These are phyloP conservation scores for Pythium scleroteichum DNA, from an alignment of 352 stramenopile genomes.

Conservation along the genomic window DNA sequence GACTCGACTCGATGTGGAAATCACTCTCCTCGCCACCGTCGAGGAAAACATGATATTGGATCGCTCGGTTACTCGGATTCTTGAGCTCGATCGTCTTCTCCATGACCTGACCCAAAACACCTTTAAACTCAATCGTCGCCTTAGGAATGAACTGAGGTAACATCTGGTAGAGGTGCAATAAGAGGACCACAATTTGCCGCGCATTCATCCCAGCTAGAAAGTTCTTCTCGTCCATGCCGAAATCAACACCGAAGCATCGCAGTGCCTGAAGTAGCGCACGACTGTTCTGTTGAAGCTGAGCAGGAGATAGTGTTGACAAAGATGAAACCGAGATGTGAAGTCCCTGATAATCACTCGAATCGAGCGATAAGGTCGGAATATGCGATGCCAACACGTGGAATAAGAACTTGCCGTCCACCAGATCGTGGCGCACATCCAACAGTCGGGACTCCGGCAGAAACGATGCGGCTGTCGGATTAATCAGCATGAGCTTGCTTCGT, in stretches of 20 bases:
- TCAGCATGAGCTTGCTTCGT: conserved; percentile 25
- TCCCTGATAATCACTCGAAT: conserved; percentile 68
- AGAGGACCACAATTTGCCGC: conserved; percentile 79
- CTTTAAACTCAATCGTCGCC: conserved; percentile 92
- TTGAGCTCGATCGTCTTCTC: conserved; percentile 94
- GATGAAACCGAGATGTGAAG: conserved; percentile 38
- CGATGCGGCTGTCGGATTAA: not conserved
- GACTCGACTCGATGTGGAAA: conserved; percentile 73
- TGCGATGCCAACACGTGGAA: conserved; percentile 88
- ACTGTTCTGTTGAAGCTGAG: conserved; percentile 63
- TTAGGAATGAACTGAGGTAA: conserved; percentile 93
- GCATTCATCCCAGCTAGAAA: conserved; percentile 62
- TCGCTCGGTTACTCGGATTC: conserved; percentile 81
- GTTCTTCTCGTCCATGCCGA: conserved; percentile 56
- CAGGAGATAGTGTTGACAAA: not conserved
- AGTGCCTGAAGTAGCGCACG: conserved; percentile 62
- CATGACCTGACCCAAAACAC: conserved; percentile 80
- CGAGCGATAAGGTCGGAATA: conserved; percentile 74
- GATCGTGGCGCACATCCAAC: conserved; percentile 59
- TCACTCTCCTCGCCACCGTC: conserved; percentile 55
- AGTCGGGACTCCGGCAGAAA: conserved; percentile 32
- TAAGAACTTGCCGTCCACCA: conserved; percentile 76
- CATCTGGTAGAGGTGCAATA: conserved; percentile 91
- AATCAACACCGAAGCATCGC: conserved; percentile 70
- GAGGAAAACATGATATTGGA: conserved; percentile 90